phyloP scores from a whole-genome alignment of 2,329 filamentous ascomycete genomes.

The Chaetomiaceae sp. region DNA sequence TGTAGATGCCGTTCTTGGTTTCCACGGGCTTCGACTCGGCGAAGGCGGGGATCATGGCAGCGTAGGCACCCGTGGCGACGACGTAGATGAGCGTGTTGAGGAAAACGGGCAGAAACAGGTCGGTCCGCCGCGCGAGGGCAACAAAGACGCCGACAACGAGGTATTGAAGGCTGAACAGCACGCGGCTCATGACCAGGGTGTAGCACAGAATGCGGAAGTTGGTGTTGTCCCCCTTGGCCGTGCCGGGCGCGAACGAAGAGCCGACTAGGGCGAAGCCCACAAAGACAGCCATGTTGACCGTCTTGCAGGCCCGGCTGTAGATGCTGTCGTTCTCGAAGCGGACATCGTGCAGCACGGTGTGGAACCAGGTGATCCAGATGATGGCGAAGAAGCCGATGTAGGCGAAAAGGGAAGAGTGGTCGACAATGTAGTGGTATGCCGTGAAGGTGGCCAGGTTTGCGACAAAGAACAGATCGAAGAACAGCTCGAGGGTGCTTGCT shows the following conservation, averaged over 20 bases:
- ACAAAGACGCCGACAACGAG: conserved; percentile 15
- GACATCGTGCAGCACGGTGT: conserved; percentile 21
- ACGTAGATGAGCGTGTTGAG: conserved; percentile 15
- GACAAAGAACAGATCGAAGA: conserved; percentile 22
- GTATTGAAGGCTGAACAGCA: conserved; percentile 19
- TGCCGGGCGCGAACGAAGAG: conserved; percentile 18
- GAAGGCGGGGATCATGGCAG: conserved; percentile 16
- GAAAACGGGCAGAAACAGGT: conserved; percentile 17
- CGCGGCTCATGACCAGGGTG: conserved; percentile 17
- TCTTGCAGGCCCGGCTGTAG: conserved; percentile 18
- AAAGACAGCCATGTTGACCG: conserved; percentile 17
- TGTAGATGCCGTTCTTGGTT: conserved; percentile 16
- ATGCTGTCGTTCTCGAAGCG: conserved; percentile 22
- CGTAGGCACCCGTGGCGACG: conserved; percentile 12
- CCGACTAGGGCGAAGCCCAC: conserved; percentile 22
- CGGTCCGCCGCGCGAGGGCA: conserved; percentile 11
- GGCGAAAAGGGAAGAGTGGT: conserved; percentile 21
- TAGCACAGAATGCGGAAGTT: conserved; percentile 21
- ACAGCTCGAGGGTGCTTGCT: conserved; percentile 20
- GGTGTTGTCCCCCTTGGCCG: conserved; percentile 19
- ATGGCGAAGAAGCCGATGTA: conserved; percentile 24
- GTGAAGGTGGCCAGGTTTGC: conserved; percentile 22
- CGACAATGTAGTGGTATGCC: conserved; percentile 20
- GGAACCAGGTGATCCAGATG: conserved; percentile 22
- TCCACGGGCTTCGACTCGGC: conserved; percentile 5